Evolutionary conservation across 352 stramenopile species (phyloP).

Genomic region (Pythium phragmiticola): DNA sequence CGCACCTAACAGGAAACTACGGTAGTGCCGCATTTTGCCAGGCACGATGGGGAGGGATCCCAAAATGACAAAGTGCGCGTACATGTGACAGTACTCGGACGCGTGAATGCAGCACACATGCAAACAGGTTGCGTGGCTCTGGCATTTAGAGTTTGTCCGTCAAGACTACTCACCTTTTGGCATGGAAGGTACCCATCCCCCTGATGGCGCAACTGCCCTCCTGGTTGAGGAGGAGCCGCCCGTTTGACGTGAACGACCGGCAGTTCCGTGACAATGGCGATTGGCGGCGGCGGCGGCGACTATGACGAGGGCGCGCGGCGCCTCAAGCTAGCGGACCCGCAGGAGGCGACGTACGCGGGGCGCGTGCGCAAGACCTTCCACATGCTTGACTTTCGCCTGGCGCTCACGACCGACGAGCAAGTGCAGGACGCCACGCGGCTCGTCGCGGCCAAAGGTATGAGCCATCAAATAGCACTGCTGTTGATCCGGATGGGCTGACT

Average conservation of each 20-base stretch:
- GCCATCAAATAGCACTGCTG: background rate
- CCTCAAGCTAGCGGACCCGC: conserved; percentile 70
- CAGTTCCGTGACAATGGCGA: conserved; percentile 18
- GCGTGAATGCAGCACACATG: too few species aligned
- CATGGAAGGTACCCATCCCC: background rate
- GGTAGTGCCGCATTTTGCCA: too few species aligned
- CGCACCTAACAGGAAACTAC: too few species aligned
- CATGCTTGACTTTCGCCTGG: conserved; percentile 80
- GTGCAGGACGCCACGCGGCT: conserved; percentile 47
- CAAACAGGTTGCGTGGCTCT: too few species aligned
- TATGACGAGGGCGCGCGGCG: conserved; percentile 27
- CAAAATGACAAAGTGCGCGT: too few species aligned
- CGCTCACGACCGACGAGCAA: conserved; percentile 56
- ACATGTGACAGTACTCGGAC: too few species aligned
- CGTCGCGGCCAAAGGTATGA: conserved; percentile 37
- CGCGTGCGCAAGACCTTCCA: conserved; percentile 80
- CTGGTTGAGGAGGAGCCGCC: background rate
- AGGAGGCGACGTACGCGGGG: conserved; percentile 74
- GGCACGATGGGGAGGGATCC: too few species aligned
- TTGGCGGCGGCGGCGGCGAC: conserved; percentile 18
- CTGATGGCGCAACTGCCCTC: conserved; percentile 1
- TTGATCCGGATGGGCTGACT: background rate
- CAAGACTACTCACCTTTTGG: too few species aligned
- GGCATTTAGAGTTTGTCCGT: too few species aligned
- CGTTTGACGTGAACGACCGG: background rate